Base-by-base conservation (phyloP, 495 filamentous ascomycete genomes). In the Podospora didyma region DNA sequence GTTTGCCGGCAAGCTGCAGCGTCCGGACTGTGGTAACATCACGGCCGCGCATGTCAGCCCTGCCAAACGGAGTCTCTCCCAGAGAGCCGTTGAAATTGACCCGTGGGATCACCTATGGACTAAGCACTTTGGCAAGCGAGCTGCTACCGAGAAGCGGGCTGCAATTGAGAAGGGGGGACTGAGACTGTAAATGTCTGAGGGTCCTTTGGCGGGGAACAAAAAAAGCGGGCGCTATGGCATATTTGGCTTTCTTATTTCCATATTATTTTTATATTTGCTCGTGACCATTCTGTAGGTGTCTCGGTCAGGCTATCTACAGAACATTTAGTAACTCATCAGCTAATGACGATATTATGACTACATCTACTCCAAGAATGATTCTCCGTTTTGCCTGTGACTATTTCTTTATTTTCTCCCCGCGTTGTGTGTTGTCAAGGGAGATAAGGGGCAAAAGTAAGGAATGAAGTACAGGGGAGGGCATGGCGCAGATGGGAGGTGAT, bases 1-100 rank as follows among this genome's bases (percentile, higher is more conserved):
- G 11, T 80, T 79, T 62, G 76, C 60, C 20, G 62, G 66, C 24
- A 61, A 70, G 61, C 61, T 79, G 21, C 65, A 64, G 58, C 48
- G 67, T 42, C 76, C 77, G 0, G 67, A 77, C 17, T 80, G 77
- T 56, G 75, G 73, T 4, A 59, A 79, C 12, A 61, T 78, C 41
- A 67, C 64, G 21, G 68, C 72, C 0, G 75, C 73, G 2, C 51
- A 71, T 47, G 58, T 69, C 4, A 55, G 21, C 6, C 26, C 51
- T 6, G 46, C 49, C 46, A 58, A 57, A 53, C 26, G 54, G 19
- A 16, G 23, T 7, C 2, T 63, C 19, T 51, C 54, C 34, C 57
- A 67, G 52, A 60, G 71, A 28, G 76, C 76, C 0, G 73, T 78
- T 3, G 72, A 77, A 68, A 35, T 78, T 44, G 61, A 70, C 28